Evolutionary conservation across 2,329 filamentous ascomycete species (phyloP).

Genomic region (Pseudogymnoascus sp.): DNA sequence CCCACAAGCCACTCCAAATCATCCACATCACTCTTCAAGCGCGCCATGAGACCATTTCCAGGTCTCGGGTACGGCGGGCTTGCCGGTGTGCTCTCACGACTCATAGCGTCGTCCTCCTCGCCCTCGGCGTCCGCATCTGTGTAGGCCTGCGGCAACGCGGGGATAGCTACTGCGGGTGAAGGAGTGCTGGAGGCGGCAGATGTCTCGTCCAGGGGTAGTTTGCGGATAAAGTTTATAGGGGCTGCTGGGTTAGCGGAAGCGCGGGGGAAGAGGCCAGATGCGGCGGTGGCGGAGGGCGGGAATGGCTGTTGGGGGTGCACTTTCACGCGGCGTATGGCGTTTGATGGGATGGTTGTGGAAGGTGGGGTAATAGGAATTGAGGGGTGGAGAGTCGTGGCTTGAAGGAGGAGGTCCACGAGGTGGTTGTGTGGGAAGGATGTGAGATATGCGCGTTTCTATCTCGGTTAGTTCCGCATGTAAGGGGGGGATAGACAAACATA

Average conservation of each 20-base stretch:
- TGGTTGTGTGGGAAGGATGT: constrained; percentile 52
- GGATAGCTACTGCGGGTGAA: neutral
- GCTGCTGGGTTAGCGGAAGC: constrained; percentile 34
- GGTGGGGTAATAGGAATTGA: constrained; percentile 58
- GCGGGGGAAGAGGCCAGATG: constrained; percentile 31
- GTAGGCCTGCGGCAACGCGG: neutral
- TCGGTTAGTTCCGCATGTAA: constrained; percentile 16
- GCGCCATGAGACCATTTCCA: constrained; percentile 51
- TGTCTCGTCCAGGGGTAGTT: constrained; percentile 24
- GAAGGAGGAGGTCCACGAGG: constrained; percentile 59
- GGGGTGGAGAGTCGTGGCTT: constrained; percentile 55
- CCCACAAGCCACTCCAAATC: constrained; percentile 59
- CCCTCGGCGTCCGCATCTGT: constrained; percentile 18
- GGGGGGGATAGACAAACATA: constrained; percentile 22
- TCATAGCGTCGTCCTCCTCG: constrained; percentile 32
- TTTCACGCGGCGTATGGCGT: constrained; percentile 22
- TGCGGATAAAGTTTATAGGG: constrained; percentile 37
- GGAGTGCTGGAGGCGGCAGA: constrained; percentile 10
- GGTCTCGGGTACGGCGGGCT: constrained; percentile 58
- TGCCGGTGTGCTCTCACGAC: constrained; percentile 44
- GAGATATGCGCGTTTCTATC: constrained; percentile 58
- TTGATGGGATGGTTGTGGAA: constrained; percentile 14
- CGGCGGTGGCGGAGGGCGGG: constrained; percentile 29
- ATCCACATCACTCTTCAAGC: constrained; percentile 49
- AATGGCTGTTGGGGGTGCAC: constrained; percentile 26